Base-by-base conservation (phyloP, 208 protist genomes). In the Entamoeba nuttalli region DNA sequence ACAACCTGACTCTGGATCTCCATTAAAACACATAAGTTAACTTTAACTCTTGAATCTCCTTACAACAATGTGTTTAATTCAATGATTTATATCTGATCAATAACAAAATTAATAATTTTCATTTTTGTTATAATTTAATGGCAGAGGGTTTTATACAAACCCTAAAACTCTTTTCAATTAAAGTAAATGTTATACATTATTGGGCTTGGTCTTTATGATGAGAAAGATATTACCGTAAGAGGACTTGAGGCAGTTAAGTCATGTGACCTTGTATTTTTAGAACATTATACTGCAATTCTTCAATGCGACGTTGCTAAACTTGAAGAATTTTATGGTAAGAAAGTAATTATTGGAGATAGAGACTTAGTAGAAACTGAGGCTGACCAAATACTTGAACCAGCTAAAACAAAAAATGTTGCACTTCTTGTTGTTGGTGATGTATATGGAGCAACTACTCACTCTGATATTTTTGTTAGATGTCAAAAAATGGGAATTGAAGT, bases 401-500 rank as follows among this genome's bases (percentile, higher is more conserved):
- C 98, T 3, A 96, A 97, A 25, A 96, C 96, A 30, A 94, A 95
- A 3, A 98, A 99, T 41, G 98, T 99, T 9, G 98, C 98, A 4
- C 97, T 99, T 7, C 98, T 99, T 5, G 99, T 99, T 41, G 99
- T 99, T 51, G 99, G 99, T 52, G 99, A 99, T 96, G 98, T 99
- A 30, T 99, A 99, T 95, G 98, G 98, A 14, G 99, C 99, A 0
- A 99, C 99, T 0, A 99, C 99, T 3, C 99, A 99, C 96, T 98
- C 98, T 0, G 99, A 99, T 96, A 97, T 99, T 51, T 97, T 99
- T 15, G 96, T 99, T 35, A 97, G 99, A 17, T 99, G 99, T 30
- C 96, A 98, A 52, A 96, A 99, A 95, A 69, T 97, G 95, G 96
- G 96, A 11, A 98, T 99, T 30, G 14, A 95, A 21, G 97, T 97